Evolutionary conservation across 176 grass and related monocot species (phyloP).

Genomic region (Echinochloa phyllopogon): DNA sequence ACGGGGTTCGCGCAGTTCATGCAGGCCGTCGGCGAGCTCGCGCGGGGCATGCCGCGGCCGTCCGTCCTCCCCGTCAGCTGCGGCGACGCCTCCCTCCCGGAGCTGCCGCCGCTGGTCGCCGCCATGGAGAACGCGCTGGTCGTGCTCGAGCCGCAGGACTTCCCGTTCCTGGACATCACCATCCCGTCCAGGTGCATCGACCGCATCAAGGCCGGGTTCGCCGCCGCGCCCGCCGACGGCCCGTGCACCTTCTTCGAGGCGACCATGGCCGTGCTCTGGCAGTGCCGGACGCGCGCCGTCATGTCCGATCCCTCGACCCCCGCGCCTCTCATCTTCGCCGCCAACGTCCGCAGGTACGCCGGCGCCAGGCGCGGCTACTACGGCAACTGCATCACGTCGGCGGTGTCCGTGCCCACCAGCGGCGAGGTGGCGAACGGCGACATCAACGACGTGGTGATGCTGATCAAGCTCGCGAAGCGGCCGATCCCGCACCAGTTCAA

Average conservation of each 20-base stretch:
- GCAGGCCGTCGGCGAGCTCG: slow-evolving; percentile 29
- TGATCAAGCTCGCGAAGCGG: slow-evolving; percentile 34
- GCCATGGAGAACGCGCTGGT: slow-evolving; percentile 9
- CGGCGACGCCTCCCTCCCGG: slow-evolving; percentile 10
- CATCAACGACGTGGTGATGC: slow-evolving; percentile 6
- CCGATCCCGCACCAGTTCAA: neutral
- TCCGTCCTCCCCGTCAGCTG: slow-evolving; percentile 21
- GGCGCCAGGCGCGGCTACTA: slow-evolving; percentile 14
- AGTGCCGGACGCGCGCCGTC: slow-evolving; percentile 27
- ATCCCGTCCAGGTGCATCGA: slow-evolving; percentile 1
- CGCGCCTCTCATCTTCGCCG: slow-evolving; percentile 19
- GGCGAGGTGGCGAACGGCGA: slow-evolving; percentile 21
- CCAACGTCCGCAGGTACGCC: slow-evolving; percentile 24
- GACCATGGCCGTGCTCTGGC: slow-evolving; percentile 31
- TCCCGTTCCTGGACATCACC: slow-evolving; percentile 33
- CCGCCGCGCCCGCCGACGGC: neutral
- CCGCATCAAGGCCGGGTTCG: slow-evolving; percentile 13
- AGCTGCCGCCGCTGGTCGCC: slow-evolving; percentile 9
- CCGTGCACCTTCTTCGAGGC: slow-evolving; percentile 25
- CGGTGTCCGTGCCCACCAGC: slow-evolving; percentile 7
- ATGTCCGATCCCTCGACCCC: neutral
- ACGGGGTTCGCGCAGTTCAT: slow-evolving; percentile 40
- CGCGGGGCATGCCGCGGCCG: neutral
- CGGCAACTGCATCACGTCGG: slow-evolving; percentile 41
- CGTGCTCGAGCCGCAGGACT: neutral